These are phyloP conservation scores for Chlamydomonas reinhardtii DNA, from an alignment of 163 green algal genomes.

Conservation along the genomic window DNA sequence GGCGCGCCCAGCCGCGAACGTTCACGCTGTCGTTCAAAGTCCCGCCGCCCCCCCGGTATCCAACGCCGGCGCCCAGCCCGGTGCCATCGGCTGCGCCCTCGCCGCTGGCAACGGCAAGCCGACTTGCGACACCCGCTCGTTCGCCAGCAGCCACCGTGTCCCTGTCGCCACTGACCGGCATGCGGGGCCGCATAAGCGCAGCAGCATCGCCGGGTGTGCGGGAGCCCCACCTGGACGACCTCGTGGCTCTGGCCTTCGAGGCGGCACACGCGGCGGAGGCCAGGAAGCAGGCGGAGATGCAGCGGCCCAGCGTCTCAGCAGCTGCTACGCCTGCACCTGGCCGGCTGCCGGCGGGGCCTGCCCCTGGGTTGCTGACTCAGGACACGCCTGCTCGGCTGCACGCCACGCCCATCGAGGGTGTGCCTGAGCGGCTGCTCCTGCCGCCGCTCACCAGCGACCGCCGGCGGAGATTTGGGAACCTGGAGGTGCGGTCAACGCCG, in stretches of 20 bases:
- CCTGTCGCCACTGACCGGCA: neutral
- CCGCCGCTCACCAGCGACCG: neutral
- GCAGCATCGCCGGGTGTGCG: too few species aligned
- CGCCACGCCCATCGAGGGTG: conserved; percentile 28
- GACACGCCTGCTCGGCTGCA: neutral
- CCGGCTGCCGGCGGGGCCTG: neutral
- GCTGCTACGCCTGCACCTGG: neutral
- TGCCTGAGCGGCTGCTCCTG: conserved; percentile 17
- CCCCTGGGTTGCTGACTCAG: neutral
- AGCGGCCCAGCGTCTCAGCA: neutral
- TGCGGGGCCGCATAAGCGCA: too few species aligned
- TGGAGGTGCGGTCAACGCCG: too few species aligned
- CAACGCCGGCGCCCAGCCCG: too few species aligned
- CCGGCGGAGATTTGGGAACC: too few species aligned
- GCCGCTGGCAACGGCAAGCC: too few species aligned
- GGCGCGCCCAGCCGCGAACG: neutral
- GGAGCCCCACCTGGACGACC: neutral
- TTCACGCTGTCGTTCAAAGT: conserved; percentile 3
- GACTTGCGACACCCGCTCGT: neutral
- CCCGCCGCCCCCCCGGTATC: neutral
- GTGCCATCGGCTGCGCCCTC: neutral
- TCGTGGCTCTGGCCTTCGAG: neutral
- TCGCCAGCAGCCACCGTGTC: neutral
- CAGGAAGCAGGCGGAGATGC: neutral
- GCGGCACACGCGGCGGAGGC: neutral